These are phyloP conservation scores for Pichia sporocuriosa DNA, from an alignment of 805 yeast species.

Conservation along the genomic window DNA sequence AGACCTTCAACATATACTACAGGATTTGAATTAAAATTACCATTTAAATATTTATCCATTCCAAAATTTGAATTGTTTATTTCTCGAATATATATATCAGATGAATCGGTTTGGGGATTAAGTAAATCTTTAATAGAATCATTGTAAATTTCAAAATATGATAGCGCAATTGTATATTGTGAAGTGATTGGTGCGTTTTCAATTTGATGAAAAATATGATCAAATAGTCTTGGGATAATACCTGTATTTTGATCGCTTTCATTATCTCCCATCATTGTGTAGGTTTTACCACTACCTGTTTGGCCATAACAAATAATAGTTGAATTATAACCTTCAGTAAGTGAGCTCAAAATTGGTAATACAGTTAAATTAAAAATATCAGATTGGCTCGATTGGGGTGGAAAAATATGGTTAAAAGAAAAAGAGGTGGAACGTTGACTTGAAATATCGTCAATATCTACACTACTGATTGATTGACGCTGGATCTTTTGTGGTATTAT, in stretches of 20 bases:
- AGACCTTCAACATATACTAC: constrained; percentile 64
- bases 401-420: constrained; percentile 63
- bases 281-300: constrained; percentile 80
- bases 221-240: constrained; percentile 65
- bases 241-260: constrained; percentile 42
- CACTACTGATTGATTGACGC: not conserved
- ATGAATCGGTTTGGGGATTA: constrained; percentile 28
- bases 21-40: constrained; percentile 32
- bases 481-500: not conserved
- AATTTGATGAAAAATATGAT: constrained; percentile 54
- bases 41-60: not conserved
- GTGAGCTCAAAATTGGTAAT: constrained; percentile 57
- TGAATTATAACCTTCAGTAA: constrained; percentile 53
- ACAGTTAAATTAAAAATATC: constrained; percentile 56
- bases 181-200: constrained; percentile 4
- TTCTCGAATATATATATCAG: constrained; percentile 51
- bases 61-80: constrained; percentile 37
- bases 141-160: constrained; percentile 76
- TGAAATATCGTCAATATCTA: not conserved
- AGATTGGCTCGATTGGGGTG: constrained; percentile 41
- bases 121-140: constrained; percentile 71
- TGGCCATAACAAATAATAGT: constrained; percentile 60
- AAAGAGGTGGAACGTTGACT: no score
- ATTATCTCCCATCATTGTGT: constrained; percentile 65
- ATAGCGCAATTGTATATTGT: constrained; percentile 43